Evolutionary conservation across 768 basidiomycete species (phyloP).

Genomic region (Rhodocollybia butyracea): DNA sequence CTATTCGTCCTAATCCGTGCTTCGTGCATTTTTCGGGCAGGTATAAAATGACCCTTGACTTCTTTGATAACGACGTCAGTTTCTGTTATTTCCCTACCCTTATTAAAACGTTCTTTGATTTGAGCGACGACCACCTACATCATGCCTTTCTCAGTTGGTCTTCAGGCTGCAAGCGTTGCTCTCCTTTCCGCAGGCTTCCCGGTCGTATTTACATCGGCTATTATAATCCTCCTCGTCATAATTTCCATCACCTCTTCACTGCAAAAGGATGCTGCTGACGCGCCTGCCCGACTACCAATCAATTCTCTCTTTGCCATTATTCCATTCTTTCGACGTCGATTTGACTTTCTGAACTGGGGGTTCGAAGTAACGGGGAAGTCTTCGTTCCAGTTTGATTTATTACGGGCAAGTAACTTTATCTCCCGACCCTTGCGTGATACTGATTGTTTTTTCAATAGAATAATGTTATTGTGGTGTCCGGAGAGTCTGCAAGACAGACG

Average conservation of each 20-base stretch:
- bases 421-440: constrained; percentile 11
- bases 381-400: constrained; percentile 66
- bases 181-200: constrained; percentile 50
- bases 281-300: constrained; percentile 57
- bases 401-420: constrained; percentile 46
- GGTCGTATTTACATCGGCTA: constrained; percentile 44
- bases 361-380: constrained; percentile 65
- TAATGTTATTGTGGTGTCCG: constrained; percentile 73
- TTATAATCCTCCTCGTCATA: constrained; percentile 45
- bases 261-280: constrained; percentile 45
- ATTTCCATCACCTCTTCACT: constrained; percentile 42
- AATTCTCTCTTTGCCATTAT: constrained; percentile 53
- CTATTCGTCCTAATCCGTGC: neutral
- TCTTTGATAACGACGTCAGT: constrained; percentile 2
- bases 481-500: constrained; percentile 62
- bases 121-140: constrained; percentile 24
- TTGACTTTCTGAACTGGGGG: constrained; percentile 72
- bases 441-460: constrained; percentile 41
- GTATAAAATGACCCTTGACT: constrained; percentile 4
- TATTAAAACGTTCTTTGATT: constrained; percentile 32
- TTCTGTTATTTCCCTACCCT: constrained; percentile 7
- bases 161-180: constrained; percentile 45
- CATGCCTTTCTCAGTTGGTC: constrained; percentile 51
- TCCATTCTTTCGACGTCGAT: constrained; percentile 67
- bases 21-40: neutral